A percentile compares a stretch with the other conserved stretches of the same genome.
Conservation (phyloP, 78 protist genomes). For the Isochrysis galbana region DNA sequence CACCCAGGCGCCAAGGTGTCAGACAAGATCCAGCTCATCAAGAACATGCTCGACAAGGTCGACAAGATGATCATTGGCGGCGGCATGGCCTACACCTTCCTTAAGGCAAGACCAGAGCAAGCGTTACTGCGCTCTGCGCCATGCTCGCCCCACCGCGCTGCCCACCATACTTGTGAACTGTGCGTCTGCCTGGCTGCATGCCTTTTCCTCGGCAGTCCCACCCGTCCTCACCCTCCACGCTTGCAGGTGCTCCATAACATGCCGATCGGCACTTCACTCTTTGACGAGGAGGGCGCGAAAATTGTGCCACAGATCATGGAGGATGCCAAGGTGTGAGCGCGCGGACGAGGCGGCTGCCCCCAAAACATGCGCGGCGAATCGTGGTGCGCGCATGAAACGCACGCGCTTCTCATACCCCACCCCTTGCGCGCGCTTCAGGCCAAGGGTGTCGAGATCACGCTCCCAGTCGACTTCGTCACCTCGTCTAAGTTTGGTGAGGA, state of each 20-base stretch:
- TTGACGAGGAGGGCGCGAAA: slow-evolving; percentile 82
- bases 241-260: slow-evolving; percentile 26
- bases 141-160: too few species aligned
- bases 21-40: slow-evolving; percentile 96
- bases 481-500: slow-evolving; percentile 74
- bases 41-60: slow-evolving; percentile 88
- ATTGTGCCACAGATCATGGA: slow-evolving; percentile 75
- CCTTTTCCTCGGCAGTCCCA: too few species aligned
- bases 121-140: too few species aligned
- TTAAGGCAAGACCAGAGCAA: too few species aligned
- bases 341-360: too few species aligned
- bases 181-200: too few species aligned
- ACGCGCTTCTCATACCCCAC: too few species aligned
- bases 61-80: slow-evolving; percentile 93
- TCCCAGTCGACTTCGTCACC: slow-evolving; percentile 91
- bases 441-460: slow-evolving; percentile 73
- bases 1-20: slow-evolving; percentile 88
- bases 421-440: too few species aligned
- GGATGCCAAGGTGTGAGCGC: slow-evolving; percentile 82
- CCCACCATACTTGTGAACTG: too few species aligned
- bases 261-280: slow-evolving; percentile 84
- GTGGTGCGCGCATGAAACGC: too few species aligned
- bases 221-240: too few species aligned
- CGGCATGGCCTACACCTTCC: slow-evolving; percentile 97
- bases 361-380: too few species aligned